Conservation (phyloP, 139 green algal genomes). For the Chlorella sp. region DNA sequence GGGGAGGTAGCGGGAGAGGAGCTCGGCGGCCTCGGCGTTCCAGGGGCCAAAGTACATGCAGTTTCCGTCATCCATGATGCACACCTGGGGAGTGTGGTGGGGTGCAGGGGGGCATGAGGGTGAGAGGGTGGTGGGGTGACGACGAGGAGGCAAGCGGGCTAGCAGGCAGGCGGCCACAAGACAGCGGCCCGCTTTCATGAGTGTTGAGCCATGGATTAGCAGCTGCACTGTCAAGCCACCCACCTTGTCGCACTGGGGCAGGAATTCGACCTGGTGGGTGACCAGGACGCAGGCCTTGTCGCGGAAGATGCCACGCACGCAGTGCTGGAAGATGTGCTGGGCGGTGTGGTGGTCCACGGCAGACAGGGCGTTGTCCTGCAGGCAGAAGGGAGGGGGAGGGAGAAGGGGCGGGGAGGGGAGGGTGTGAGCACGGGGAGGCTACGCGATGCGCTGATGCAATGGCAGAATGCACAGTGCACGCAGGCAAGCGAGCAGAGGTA, state of each 20-base stretch:
- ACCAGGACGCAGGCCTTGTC: slow-evolving; percentile 81
- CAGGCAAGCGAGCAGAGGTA: no score
- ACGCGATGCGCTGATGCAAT: no score
- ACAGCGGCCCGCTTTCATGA: no score
- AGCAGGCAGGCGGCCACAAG: background rate
- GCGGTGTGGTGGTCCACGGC: slow-evolving; percentile 91
- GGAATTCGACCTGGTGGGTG: slow-evolving; percentile 83
- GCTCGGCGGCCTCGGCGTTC: slow-evolving; percentile 46
- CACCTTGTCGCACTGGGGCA: background rate
- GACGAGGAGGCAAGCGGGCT: no score
- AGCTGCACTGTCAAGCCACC: background rate
- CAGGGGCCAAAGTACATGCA: slow-evolving; percentile 69
- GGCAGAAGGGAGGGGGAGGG: background rate
- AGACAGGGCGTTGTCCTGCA: slow-evolving; percentile 88
- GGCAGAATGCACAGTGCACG: no score
- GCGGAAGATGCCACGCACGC: slow-evolving; percentile 66
- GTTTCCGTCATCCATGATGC: slow-evolving; percentile 73
- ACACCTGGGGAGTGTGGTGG: no score
- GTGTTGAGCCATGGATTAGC: background rate
- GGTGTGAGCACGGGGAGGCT: background rate
- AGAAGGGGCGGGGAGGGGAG: background rate
- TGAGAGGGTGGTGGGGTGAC: no score
- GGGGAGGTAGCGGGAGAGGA: slow-evolving; percentile 62
- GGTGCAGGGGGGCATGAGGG: slow-evolving; percentile 69
- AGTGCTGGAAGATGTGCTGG: slow-evolving; percentile 66